phyloP scores from a whole-genome alignment of 768 basidiomycete species.

The Cystobasidium onofrii region DNA sequence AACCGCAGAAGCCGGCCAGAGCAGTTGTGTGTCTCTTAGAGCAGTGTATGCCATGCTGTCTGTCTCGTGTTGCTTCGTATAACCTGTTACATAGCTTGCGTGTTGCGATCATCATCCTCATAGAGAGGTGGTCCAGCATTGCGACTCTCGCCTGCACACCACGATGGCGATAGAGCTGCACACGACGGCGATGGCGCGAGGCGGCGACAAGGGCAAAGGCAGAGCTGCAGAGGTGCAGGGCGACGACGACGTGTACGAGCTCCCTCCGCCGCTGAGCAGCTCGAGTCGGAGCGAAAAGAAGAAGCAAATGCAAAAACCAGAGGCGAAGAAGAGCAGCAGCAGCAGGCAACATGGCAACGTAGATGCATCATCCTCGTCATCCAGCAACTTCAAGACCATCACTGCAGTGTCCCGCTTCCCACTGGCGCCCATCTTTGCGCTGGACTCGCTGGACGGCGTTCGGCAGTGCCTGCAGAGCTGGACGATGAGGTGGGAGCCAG shows the following conservation, averaged over 20 bases:
- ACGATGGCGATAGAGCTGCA: background rate
- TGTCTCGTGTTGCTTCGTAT: too few species aligned
- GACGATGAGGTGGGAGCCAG: slow-evolving; percentile 47
- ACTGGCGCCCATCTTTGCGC: slow-evolving; percentile 38
- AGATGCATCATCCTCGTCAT: background rate
- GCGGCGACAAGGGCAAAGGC: background rate
- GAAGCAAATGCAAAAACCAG: slow-evolving; percentile 12
- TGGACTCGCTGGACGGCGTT: slow-evolving; percentile 46
- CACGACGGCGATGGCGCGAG: background rate
- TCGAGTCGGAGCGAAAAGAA: background rate
- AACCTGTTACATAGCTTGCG: too few species aligned
- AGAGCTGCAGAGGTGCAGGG: background rate
- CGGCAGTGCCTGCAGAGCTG: slow-evolving; percentile 48
- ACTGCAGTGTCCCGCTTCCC: slow-evolving; percentile 38
- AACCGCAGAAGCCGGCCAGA: too few species aligned
- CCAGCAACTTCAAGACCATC: slow-evolving; percentile 39
- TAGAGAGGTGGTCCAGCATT: too few species aligned
- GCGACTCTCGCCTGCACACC: too few species aligned
- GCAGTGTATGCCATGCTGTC: too few species aligned
- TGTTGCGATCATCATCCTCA: background rate
- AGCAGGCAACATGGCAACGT: background rate
- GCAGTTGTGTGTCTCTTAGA: too few species aligned
- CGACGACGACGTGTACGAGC: background rate
- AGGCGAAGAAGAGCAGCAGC: background rate
- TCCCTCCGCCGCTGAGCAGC: slow-evolving; percentile 2